phyloP scores from a whole-genome alignment of 306 rosid genomes.

The Aeschynomene evenia region DNA sequence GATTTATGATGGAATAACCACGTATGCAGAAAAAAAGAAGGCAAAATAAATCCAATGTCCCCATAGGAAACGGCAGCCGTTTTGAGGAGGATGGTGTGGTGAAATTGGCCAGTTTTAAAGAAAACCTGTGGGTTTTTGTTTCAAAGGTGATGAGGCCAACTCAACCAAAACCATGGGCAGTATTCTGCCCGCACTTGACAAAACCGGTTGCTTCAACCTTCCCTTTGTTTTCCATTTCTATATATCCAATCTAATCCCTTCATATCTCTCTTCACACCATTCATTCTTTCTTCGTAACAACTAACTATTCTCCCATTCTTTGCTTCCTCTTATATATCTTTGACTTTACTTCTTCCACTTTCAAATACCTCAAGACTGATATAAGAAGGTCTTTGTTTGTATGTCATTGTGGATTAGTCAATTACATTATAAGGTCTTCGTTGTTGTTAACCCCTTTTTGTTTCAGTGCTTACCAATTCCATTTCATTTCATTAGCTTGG shows the following conservation, averaged over 20 bases:
- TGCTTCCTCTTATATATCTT: not conserved
- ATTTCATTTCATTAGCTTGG: slow-evolving; percentile 11
- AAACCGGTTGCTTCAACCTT: slow-evolving; percentile 52
- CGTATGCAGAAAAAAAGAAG: not conserved
- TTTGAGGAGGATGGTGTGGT: not conserved
- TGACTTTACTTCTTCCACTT: slow-evolving; percentile 12
- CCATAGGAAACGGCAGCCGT: slow-evolving; percentile 20
- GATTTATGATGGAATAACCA: not conserved
- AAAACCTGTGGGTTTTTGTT: slow-evolving; percentile 44
- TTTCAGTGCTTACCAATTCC: not conserved
- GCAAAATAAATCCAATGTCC: not conserved
- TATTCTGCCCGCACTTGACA: slow-evolving; percentile 39
- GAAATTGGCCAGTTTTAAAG: slow-evolving; percentile 4
- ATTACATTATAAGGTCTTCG: too few relatives aligned
- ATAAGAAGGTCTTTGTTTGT: too few relatives aligned
- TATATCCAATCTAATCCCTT: not conserved
- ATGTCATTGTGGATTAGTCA: not conserved
- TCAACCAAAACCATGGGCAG: slow-evolving; percentile 90
- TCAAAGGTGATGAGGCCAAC: slow-evolving; percentile 5
- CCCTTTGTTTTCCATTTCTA: not conserved
- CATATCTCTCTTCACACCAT: slow-evolving; percentile 1
- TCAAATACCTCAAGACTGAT: not conserved
- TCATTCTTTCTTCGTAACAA: not conserved
- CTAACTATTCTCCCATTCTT: not conserved
- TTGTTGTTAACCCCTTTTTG: not conserved